A percentile compares a stretch with the other conserved stretches of the same genome.
phyloP scores from a whole-genome alignment of 306 rosid genomes.

The Cicer yamashitae region DNA sequence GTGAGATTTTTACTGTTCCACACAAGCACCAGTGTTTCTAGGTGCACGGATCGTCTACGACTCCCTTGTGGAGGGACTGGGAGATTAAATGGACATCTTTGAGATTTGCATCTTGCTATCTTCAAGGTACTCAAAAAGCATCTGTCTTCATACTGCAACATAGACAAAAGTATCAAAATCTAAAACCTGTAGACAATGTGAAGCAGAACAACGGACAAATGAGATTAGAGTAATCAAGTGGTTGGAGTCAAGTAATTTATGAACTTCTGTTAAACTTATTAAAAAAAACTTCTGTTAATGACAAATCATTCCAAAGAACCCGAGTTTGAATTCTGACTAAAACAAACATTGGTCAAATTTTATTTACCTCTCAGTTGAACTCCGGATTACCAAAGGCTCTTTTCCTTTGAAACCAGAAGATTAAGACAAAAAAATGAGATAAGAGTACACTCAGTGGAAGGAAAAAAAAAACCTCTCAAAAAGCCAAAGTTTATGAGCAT shows the following conservation, averaged over 20 bases:
- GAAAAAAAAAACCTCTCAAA: background rate
- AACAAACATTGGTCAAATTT: no score
- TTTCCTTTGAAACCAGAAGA: no score
- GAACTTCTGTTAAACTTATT: no score
- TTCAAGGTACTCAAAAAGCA: constrained; percentile 58
- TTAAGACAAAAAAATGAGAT: background rate
- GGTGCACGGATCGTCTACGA: constrained; percentile 58
- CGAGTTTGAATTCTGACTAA: no score
- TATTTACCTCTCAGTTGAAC: no score
- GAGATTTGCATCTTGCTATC: constrained; percentile 72
- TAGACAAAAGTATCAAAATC: constrained; percentile 34
- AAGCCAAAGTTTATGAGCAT: background rate
- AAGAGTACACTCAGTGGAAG: constrained; percentile 8
- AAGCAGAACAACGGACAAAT: constrained; percentile 13
- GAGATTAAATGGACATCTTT: constrained; percentile 47
- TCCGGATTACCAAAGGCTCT: no score
- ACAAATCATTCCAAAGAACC: no score
- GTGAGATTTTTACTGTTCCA: constrained; percentile 63
- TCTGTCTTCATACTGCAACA: constrained; percentile 53
- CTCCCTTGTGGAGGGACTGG: constrained; percentile 37
- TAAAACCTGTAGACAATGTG: background rate
- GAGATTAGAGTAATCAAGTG: no score
- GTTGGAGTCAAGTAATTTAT: no score
- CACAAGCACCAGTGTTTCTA: constrained; percentile 66
- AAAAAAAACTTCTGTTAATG: no score